phyloP scores from a whole-genome alignment of 352 stramenopile species.

The Blastocystis sp. region DNA sequence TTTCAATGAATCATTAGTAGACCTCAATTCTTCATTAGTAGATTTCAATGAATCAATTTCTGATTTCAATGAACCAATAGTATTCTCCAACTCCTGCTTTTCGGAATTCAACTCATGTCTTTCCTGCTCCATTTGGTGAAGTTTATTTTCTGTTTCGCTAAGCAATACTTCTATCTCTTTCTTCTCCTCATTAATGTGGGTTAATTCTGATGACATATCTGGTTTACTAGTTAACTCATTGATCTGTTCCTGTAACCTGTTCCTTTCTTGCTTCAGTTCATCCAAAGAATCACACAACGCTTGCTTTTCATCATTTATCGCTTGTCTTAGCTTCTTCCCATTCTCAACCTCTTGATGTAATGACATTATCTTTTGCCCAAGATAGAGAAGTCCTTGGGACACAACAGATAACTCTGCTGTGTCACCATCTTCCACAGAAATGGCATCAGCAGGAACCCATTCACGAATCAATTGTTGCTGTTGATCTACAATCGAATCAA shows the following conservation, averaged over 20 bases:
- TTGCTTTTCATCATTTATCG: not conserved
- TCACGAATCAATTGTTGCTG: not conserved
- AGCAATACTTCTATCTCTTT: not conserved
- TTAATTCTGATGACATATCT: not conserved
- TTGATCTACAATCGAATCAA: not conserved
- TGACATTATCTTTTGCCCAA: not conserved
- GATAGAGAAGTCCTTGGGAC: not conserved
- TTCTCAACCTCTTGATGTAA: not conserved
- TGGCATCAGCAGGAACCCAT: not conserved
- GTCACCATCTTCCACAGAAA: not conserved
- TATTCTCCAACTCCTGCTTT: not conserved
- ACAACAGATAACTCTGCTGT: not conserved
- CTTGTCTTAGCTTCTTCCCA: not conserved
- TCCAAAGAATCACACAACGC: not conserved
- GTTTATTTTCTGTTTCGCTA: not conserved
- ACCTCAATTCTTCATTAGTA: not conserved
- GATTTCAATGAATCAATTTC: not conserved
- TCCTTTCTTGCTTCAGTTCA: not conserved
- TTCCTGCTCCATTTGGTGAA: not conserved
- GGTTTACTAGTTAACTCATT: not conserved
- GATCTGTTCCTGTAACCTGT: not conserved
- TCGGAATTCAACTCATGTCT: not conserved
- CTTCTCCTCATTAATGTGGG: not conserved
- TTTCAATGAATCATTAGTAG: not conserved
- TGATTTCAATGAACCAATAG: too few species aligned